These are phyloP conservation scores for Clausena lansium DNA, from an alignment of 345 rosid genomes.

Conservation along the genomic window DNA sequence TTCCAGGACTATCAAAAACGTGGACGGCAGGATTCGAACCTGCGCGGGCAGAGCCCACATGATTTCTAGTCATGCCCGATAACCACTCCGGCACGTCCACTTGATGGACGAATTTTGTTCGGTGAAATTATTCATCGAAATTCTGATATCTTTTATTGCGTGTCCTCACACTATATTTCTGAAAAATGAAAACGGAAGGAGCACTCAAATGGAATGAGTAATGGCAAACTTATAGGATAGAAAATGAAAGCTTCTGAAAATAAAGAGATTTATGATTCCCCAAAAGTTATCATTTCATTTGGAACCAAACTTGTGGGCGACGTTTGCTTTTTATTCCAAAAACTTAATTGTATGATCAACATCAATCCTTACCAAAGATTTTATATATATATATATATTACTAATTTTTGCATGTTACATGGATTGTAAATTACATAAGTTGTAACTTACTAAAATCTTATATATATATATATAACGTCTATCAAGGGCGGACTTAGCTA, in stretches of 20 bases:
- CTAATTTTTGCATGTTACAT: too few species aligned
- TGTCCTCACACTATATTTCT: not conserved
- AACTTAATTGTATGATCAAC: not conserved
- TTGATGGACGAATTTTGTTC: fast-evolving
- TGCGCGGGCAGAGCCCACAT: constrained; percentile 96
- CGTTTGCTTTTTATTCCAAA: not conserved
- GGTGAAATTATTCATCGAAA: not conserved
- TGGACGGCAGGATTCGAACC: constrained; percentile 84
- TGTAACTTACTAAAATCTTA: too few species aligned
- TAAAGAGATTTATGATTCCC: not conserved
- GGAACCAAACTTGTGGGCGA: not conserved
- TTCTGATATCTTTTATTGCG: not conserved
- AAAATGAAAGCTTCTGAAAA: not conserved
- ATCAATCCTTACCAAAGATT: not conserved
- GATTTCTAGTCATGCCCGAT: constrained; percentile 98
- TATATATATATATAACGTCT: too few species aligned
- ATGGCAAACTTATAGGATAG: not conserved
- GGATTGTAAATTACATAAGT: too few species aligned
- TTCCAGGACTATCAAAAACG: constrained; percentile 20
- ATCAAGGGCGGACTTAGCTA: too few species aligned
- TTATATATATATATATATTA: too few species aligned
- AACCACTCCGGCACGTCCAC: constrained; percentile 98
- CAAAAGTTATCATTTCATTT: not conserved
- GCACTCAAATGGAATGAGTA: not conserved
- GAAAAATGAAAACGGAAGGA: not conserved